Evolutionary conservation across 2,329 filamentous ascomycete genomes (phyloP), one percentile per base, ranked within the genome.

Genomic region (Cytospora schulzeri): DNA sequence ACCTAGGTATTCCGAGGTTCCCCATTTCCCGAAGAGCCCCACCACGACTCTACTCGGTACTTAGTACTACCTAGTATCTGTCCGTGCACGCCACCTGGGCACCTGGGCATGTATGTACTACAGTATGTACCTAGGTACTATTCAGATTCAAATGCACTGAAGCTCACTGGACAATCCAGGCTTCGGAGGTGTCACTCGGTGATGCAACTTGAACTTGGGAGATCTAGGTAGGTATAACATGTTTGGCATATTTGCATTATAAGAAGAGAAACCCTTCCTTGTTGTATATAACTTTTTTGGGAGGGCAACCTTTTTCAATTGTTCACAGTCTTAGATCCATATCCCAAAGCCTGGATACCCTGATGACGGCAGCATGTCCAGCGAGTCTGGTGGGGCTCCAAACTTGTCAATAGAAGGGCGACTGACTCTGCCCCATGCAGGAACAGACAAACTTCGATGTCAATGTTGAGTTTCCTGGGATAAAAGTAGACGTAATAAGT

Each of bases 1-100:
- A 31, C 29, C 58, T 33, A 31, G 29, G 28, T 26, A 56, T 61
- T 19, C 59, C 52, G 59, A 61, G 52, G 51, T 33, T 19, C 63
- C 55, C 63, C 63, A 65, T 59, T 63, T 55, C 50, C 63, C 60
- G 63, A 65, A 45, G 55, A 45, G 17, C 50, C 52, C 63, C 64
- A 55, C 64, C 24, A 56, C 12, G 17, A 29, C 35, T 31, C 24
- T 31, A 24, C 35, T 41, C 17, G 19, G 22, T 48, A 48, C n/a
- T 12, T 22, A 24, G n/a, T 24, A 14, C n/a, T 24, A 48, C n/a
- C n/a, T n/a, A n/a, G n/a, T n/a, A n/a, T n/a, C n/a, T n/a, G n/a
- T n/a, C n/a, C n/a, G n/a, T n/a, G n/a, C n/a, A n/a, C n/a, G 17
- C 38, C n/a, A n/a, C 38, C 17, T 45, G 9, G 38, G 4, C 17